A percentile compares a stretch with the other conserved stretches of the same genome.
Conservation (phyloP, 441 rosid species). For the Pelargonium myrrhifolium region DNA sequence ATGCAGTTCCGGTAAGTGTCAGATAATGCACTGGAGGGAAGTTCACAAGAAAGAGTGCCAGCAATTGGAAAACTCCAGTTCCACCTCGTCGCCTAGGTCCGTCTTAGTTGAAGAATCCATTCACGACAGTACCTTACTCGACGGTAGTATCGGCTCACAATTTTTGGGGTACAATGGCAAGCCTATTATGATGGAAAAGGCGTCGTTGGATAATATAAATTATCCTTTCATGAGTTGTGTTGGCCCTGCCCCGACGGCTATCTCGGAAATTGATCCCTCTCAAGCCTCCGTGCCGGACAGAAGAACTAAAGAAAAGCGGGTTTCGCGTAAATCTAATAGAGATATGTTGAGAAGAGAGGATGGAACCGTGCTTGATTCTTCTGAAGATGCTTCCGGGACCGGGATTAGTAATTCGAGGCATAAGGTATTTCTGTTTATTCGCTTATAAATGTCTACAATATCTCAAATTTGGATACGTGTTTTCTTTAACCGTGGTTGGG, state of each 20-base stretch:
- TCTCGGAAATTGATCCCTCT: constrained; percentile 32
- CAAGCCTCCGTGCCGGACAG: constrained; percentile 37
- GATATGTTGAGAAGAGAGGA: constrained; percentile 40
- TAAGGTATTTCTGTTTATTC: constrained; percentile 29
- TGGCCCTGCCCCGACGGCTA: constrained; percentile 25
- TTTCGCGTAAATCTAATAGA: constrained; percentile 30
- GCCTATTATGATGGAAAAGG: constrained; percentile 29
- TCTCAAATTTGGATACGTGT: neutral
- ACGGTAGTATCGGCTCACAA: constrained; percentile 29
- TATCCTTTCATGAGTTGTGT: constrained; percentile 23
- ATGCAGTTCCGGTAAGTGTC: constrained; percentile 83
- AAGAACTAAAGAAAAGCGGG: constrained; percentile 35
- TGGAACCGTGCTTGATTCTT: constrained; percentile 23
- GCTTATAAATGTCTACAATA: neutral
- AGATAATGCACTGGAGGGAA: constrained; percentile 86
- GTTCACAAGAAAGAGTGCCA: constrained; percentile 66
- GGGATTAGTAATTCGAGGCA: constrained; percentile 27
- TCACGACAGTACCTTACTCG: constrained; percentile 13
- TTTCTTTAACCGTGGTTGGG: neutral
- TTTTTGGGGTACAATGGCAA: constrained; percentile 24
- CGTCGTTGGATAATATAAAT: constrained; percentile 21
- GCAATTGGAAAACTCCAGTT: constrained; percentile 32
- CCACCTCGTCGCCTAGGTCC: constrained; percentile 35
- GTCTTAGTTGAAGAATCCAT: constrained; percentile 30
- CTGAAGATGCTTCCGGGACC: constrained; percentile 26